Base-by-base conservation (phyloP, 495 filamentous ascomycete species). In the Cercophora samala region DNA sequence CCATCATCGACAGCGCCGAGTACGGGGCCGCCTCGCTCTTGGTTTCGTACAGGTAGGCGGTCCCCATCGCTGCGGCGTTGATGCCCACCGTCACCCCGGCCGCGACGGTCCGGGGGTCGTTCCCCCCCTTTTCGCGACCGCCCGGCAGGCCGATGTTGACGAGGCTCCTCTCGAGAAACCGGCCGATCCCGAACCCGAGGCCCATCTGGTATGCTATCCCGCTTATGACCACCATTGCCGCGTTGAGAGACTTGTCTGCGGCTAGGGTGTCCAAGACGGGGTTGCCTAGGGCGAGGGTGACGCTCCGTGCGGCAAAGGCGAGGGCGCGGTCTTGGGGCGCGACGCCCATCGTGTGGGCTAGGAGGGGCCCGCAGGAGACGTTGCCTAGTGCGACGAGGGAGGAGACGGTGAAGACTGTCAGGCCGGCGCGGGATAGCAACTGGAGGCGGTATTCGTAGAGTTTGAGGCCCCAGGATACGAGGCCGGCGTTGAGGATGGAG, bases 51-150 rank as follows among this genome's bases (percentile, higher is more conserved):
- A 84, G 68, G 54, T 81, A 78, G 1, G 82, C 76, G 11, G 81
- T 82, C 11, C 82, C 82, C 81, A 84, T 84, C 2, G 82, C 82
- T 23, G 82, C 82, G 3, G 80, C 78, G 66, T 84, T 84, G 67
- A 82, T 78, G 26, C 82, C 82, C 54, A 82, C 74, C 2, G 78
- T 78, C 9, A 82, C 72, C 54, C 82, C 82, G 9, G 79, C 75
- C 5, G 79, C 79, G 13, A 83, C 77, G 1, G 74, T 72, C 9
- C 60, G 25, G 5, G 71, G 74, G 15, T 78, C 76, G 5, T 71
- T 65, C 51, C 66, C 17, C 19, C 59, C 15, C 37, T 19, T 58
- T 24, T 56, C 29, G n/a, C 22, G 52, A 42, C 19, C 52, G 58
- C 19, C 52, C 18, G 22, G 42, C 37, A 19, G 37, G 37, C 22